Evolutionary conservation across 179 eudicot genomes (phyloP).

Genomic region (Spergularia azorica): DNA sequence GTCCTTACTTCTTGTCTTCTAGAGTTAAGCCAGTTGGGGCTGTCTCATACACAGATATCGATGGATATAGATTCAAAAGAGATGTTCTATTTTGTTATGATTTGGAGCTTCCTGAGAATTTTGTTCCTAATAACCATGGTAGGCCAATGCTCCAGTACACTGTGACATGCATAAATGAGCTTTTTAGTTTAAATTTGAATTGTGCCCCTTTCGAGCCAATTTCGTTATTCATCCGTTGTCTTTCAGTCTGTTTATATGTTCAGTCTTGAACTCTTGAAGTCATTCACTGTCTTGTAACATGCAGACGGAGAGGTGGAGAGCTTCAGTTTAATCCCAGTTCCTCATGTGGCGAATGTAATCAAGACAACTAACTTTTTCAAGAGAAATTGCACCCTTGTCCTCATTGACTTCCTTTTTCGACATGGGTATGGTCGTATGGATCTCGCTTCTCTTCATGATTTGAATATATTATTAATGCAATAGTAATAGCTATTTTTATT

Average conservation of each 20-base stretch:
- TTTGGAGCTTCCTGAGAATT: conserved; percentile 81
- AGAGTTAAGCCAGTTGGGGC: conserved; percentile 85
- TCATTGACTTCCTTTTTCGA: conserved; percentile 92
- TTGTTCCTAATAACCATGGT: conserved; percentile 73
- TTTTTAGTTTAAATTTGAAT: not conserved
- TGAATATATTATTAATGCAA: not conserved
- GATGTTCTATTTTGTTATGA: conserved; percentile 95
- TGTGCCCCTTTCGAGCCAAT: not conserved
- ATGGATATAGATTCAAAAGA: conserved; percentile 77
- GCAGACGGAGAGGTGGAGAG: conserved; percentile 95
- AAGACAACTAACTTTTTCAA: conserved; percentile 59
- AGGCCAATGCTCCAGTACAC: not conserved
- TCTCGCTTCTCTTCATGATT: not conserved
- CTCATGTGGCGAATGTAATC: conserved; percentile 63
- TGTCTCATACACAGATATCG: conserved; percentile 82
- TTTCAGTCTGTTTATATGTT: not conserved
- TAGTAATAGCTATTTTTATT: not conserved
- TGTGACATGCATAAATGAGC: not conserved
- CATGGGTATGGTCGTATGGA: conserved; percentile 63
- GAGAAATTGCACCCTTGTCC: conserved; percentile 82
- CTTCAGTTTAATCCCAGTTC: conserved; percentile 67
- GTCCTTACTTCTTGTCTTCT: conserved; percentile 24
- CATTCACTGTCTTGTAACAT: not conserved
- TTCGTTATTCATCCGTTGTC: not conserved
- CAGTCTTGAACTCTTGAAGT: not conserved